Base-by-base conservation (phyloP, 306 rosid species). In the Fagus crenata region DNA sequence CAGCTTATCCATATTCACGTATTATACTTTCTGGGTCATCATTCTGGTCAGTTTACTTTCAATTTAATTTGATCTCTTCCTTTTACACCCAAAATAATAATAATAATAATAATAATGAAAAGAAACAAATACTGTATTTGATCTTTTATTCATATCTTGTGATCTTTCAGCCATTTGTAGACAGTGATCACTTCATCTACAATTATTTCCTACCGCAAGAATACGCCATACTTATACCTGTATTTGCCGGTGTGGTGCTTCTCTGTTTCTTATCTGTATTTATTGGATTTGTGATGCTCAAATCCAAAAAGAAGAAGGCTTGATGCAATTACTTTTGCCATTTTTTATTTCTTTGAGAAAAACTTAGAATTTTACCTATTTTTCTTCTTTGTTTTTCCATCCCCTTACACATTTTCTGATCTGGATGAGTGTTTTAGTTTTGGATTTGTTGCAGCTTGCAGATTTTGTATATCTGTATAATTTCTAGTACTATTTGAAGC, bases 11-110 rank as follows among this genome's bases (percentile, higher is more conserved):
- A 84, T 96, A 75, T 96, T 95, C 85, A 90, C 91, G 12, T 92
- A 92, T 63, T 96, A 92, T 73, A 96, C 98, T 43, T 92, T 95
- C 82, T 96, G 98, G 98, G 93, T 96, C 70, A 87, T 92, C 79
- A 92, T 96, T 82, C 87, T 96, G 93, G 97, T 95, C 22, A 70
- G 97, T 82, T 68, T 63, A 17, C 73, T 76, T 35, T 28, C 61
- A 60, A 69, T 49, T 51, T 81, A 72, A 36, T 15, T 80, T 33
- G 36, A 56, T 53, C 18, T 49, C 61, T 49, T 59, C 15, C 70
- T 67, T 40, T 12, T 17, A 37, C 1, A 5, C 14, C 42, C 13
- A 2, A 35, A 63, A 17, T 1, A 67, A 3, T 17, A 4, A 36
- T 0, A 39, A 3, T 17, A 4, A 36, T 0, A 39, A 4, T 0